Conservation (phyloP, 257 asterid genomes). For the Petrea volubilis region DNA sequence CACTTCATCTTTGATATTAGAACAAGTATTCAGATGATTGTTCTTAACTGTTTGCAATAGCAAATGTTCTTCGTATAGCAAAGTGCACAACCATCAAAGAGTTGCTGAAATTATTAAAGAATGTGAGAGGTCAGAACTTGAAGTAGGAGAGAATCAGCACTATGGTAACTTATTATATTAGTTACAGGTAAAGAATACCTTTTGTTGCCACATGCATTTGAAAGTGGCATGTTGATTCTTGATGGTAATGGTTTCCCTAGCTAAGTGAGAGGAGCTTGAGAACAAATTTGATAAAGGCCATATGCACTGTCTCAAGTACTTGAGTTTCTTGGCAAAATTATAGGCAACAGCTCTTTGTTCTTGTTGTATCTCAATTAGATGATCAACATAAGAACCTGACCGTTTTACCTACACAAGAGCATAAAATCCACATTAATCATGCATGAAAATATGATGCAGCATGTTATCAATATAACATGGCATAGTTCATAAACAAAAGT, state of each 20-base stretch:
- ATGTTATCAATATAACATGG: neutral
- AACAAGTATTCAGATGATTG: slow-evolving; percentile 67
- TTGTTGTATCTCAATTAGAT: slow-evolving; percentile 86
- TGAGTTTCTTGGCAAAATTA: slow-evolving; percentile 54
- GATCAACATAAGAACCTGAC: slow-evolving; percentile 71
- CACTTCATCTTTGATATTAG: slow-evolving; percentile 47
- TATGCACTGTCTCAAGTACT: slow-evolving; percentile 50
- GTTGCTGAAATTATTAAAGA: slow-evolving; percentile 60
- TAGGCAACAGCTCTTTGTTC: slow-evolving; percentile 83
- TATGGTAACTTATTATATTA: neutral
- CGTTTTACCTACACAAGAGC: slow-evolving; percentile 54
- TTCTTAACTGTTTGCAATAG: slow-evolving; percentile 54
- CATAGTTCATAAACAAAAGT: neutral
- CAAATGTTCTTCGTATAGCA: slow-evolving; percentile 63
- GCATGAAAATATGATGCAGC: neutral
- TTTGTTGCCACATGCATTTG: slow-evolving; percentile 88
- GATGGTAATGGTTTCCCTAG: slow-evolving; percentile 19
- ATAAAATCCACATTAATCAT: slow-evolving; percentile 6
- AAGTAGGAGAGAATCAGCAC: slow-evolving; percentile 2
- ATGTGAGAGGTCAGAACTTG: slow-evolving; percentile 5
- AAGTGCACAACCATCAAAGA: slow-evolving; percentile 65
- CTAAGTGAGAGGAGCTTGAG: slow-evolving; percentile 34
- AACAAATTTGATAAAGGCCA: slow-evolving; percentile 69
- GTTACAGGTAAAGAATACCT: slow-evolving; percentile 45
- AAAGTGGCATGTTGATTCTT: slow-evolving; percentile 54